These are phyloP conservation scores for Botryotinia globosa DNA, from an alignment of 2,329 filamentous ascomycete species.

Conservation along the genomic window DNA sequence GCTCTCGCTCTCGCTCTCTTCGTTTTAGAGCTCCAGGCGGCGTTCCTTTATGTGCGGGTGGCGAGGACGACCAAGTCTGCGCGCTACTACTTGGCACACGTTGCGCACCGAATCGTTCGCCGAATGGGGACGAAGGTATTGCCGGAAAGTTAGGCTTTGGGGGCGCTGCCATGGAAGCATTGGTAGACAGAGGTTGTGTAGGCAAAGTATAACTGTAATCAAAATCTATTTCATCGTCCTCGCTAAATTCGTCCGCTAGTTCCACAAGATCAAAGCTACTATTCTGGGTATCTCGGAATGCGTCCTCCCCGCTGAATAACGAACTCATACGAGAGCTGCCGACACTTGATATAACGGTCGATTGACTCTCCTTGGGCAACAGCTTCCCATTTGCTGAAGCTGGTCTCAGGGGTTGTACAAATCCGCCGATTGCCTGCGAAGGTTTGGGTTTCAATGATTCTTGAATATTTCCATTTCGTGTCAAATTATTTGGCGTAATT, in stretches of 20 bases:
- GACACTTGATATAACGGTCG: constrained; percentile 15
- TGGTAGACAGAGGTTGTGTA: constrained; percentile 24
- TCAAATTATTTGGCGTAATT: constrained; percentile 59
- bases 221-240: constrained; percentile 73
- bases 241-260: constrained; percentile 83
- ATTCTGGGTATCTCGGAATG: constrained; percentile 47
- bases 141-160: constrained; percentile 48
- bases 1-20: constrained; percentile 23
- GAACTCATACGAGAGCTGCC: constrained; percentile 44
- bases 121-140: constrained; percentile 24
- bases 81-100: constrained; percentile 32
- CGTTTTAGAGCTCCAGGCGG: constrained; percentile 30
- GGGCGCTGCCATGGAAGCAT: constrained; percentile 29
- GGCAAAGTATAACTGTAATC: constrained; percentile 50
- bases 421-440: constrained; percentile 39
- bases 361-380: constrained; percentile 4
- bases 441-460: constrained; percentile 48
- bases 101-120: constrained; percentile 16
- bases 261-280: constrained; percentile 45
- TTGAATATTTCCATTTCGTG: constrained; percentile 47
- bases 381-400: constrained; percentile 30
- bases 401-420: constrained; percentile 31
- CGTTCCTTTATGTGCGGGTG: constrained; percentile 44
- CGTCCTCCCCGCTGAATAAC: constrained; percentile 44
- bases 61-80: constrained; percentile 45